Evolutionary conservation across 2,329 filamentous ascomycete species (phyloP).

Genomic region (Neurospora sp.): DNA sequence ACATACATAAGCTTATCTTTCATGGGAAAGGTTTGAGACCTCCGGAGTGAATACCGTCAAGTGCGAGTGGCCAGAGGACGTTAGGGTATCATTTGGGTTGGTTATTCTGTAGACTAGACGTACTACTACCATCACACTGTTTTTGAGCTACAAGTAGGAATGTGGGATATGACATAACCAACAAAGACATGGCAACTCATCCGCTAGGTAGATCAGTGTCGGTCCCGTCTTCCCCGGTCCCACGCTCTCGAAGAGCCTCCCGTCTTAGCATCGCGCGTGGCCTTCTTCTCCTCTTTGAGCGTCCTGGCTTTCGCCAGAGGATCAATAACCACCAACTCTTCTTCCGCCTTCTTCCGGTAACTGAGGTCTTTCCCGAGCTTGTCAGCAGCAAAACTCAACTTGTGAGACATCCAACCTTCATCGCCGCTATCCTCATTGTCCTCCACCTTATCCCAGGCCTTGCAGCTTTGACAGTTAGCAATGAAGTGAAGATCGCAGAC

Average conservation of each 20-base stretch:
- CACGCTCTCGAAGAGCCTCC: slow-evolving; percentile 44
- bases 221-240: slow-evolving; percentile 23
- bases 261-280: slow-evolving; percentile 43
- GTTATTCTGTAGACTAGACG: not conserved
- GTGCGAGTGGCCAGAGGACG: not conserved
- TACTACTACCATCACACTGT: not conserved
- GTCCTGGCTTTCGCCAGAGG: slow-evolving; percentile 72
- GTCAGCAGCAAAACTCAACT: slow-evolving; percentile 78
- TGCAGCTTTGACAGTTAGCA: slow-evolving; percentile 86
- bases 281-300: slow-evolving; percentile 54
- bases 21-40: not conserved
- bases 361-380: slow-evolving; percentile 82
- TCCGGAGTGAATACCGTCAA: not conserved
- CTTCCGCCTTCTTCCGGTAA: slow-evolving; percentile 84
- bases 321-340: slow-evolving; percentile 88
- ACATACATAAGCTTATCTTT: not conserved
- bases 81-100: not conserved
- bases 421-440: slow-evolving; percentile 49
- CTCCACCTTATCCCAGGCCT: slow-evolving; percentile 61
- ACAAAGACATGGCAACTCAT: not conserved
- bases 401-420: slow-evolving; percentile 76
- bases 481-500: slow-evolving; percentile 95
- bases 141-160: not conserved
- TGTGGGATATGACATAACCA: not conserved
- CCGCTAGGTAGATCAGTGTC: not conserved